A percentile compares a stretch with the other conserved stretches of the same genome.
Evolutionary conservation across 306 rosid species (phyloP).

Genomic region (Rosa rugosa): DNA sequence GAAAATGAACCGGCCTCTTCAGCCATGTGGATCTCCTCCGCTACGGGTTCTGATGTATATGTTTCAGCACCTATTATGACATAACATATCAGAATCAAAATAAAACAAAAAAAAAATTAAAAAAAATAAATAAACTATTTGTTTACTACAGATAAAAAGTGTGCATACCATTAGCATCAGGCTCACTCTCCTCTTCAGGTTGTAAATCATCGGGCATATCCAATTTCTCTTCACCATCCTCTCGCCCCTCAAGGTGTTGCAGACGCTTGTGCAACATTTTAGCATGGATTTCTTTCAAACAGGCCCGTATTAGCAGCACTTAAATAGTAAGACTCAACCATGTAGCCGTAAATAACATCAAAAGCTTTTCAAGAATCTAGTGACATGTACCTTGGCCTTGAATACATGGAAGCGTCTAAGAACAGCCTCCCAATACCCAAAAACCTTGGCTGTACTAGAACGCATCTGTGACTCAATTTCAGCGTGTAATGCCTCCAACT

Average conservation of each 20-base stretch:
- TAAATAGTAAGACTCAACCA: constrained; percentile 17
- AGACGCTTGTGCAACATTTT: constrained; percentile 78
- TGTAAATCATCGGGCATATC: constrained; percentile 37
- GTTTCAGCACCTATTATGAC: constrained; percentile 43
- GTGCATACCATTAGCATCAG: constrained; percentile 47
- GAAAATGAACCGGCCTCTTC: constrained; percentile 81
- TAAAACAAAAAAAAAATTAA: neutral
- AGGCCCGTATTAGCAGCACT: constrained; percentile 58
- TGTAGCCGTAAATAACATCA: neutral
- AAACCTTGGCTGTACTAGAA: constrained; percentile 85
- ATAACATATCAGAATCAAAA: constrained; percentile 2
- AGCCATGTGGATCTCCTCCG: constrained; percentile 57
- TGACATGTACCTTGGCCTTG: constrained; percentile 81
- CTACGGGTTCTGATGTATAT: constrained; percentile 66
- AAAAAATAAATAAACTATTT: neutral
- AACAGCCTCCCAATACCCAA: constrained; percentile 93
- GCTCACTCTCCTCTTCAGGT: constrained; percentile 46
- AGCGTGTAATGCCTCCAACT: constrained; percentile 64
- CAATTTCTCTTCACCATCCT: constrained; percentile 49
- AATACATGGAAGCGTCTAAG: constrained; percentile 79
- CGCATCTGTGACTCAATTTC: constrained; percentile 88
- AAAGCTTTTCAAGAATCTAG: constrained; percentile 16
- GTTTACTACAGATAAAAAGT: neutral
- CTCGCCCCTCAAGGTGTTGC: constrained; percentile 61
- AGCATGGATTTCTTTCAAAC: constrained; percentile 85